phyloP scores from a whole-genome alignment of 2,329 filamentous ascomycete species.

The Xylaria sp. region DNA sequence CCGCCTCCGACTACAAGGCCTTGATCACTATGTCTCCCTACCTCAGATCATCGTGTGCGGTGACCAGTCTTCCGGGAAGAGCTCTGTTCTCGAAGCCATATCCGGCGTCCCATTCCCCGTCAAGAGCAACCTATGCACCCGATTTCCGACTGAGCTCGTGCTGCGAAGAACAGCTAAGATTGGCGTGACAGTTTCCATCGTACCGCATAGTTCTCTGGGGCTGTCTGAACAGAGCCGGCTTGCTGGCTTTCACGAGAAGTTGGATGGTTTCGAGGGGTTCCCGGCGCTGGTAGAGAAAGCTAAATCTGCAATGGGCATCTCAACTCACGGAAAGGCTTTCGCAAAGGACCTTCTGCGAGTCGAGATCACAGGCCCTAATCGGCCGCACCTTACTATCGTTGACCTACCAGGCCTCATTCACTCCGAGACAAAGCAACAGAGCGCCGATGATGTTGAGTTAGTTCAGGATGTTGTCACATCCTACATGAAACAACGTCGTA shows the following conservation, averaged over 20 bases:
- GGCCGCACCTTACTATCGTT: constrained; percentile 61
- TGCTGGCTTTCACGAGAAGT: constrained; percentile 33
- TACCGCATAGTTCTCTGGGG: constrained; percentile 41
- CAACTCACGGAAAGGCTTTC: constrained; percentile 45
- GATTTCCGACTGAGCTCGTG: constrained; percentile 67
- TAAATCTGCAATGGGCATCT: constrained; percentile 56
- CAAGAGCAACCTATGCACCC: constrained; percentile 64
- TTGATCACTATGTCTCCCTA: constrained; percentile 47
- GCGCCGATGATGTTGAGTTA: constrained; percentile 48
- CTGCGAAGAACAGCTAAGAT: constrained; percentile 51
- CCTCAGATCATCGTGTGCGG: constrained; percentile 63
- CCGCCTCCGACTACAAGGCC: constrained; percentile 44
- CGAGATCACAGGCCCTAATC: constrained; percentile 53
- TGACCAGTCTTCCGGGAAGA: constrained; percentile 68
- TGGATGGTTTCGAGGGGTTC: constrained; percentile 43
- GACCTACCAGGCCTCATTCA: constrained; percentile 64
- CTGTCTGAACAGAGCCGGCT: constrained; percentile 32
- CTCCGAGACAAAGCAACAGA: constrained; percentile 53
- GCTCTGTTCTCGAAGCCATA: constrained; percentile 68
- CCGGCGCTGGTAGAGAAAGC: constrained; percentile 47
- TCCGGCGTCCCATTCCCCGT: constrained; percentile 65
- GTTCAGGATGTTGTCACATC: constrained; percentile 54
- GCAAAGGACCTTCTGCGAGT: constrained; percentile 54
- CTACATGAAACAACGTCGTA: constrained; percentile 63
- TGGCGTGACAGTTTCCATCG: constrained; percentile 46